Base-by-base conservation (phyloP, 257 asterid species). In the Voacanga thouarsii region DNA sequence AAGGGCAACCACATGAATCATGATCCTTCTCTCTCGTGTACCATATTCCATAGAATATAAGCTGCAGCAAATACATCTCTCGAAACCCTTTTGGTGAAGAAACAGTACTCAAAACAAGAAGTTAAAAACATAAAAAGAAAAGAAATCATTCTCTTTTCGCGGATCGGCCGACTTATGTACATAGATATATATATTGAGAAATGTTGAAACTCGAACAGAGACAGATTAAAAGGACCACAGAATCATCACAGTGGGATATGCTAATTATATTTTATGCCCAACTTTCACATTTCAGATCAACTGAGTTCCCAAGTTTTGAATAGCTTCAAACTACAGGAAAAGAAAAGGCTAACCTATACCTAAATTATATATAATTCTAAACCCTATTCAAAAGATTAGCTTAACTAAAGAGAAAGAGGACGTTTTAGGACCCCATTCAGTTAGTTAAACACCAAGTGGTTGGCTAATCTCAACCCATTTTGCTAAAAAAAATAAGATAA, bases 201-300 rank as follows among this genome's bases (percentile, higher is more conserved):
- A 19, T 9, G 70, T 41, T 39, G 57, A 16, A 30, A 15, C 66
- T 61, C 16, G 51, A 26, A 55, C 14, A 14, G 26, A 63, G 15
- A 76, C 50, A 59, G 84, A 59, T 30, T 76, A 51, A 77, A 43
- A 85, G 91, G 94, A 85, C 94, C 94, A 88, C 90, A 69, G 73
- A 87, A 88, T 86, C 91, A 86, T 84, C 83, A 80, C 74, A 86
- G 80, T 78, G 77, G 78, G 86, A 83, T 81, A 79, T 72, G 77
- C 69, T 56, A 75, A 85, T 80, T 77, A 55, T 80, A 72, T 28
- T 23, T 21, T 37, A 44, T 63, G 68, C 44, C 53, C 3, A 49
- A 53, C 81, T 65, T 77, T 80, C 80, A 80, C 53, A 72, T 82
- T 55, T 53, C 56, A 59, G 47, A 5, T 53, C 59, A 14, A 51